These are phyloP conservation scores for Cicer judaicum DNA, from an alignment of 306 rosid species.

Conservation along the genomic window DNA sequence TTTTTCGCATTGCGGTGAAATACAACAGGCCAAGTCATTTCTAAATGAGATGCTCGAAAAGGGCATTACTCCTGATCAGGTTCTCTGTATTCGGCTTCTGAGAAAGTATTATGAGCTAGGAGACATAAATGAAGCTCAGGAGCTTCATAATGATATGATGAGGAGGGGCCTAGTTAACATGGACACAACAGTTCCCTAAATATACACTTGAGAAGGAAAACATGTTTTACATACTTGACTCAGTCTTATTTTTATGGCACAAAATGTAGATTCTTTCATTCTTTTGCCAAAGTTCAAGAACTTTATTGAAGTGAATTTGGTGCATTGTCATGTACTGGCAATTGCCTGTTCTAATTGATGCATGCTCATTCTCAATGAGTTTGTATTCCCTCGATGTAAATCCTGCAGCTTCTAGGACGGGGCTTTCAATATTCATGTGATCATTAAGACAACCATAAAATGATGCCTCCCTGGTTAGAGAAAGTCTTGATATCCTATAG, in stretches of 20 bases:
- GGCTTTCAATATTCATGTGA: conserved; percentile 31
- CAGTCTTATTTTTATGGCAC: conserved; percentile 20
- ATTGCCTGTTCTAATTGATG: conserved; percentile 32
- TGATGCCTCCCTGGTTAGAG: conserved; percentile 30
- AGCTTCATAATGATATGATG: conserved; percentile 69
- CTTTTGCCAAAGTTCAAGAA: conserved; percentile 33
- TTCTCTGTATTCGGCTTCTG: conserved; percentile 69
- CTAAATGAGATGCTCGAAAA: conserved; percentile 83
- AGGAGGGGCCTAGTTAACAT: conserved; percentile 61
- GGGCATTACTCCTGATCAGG: conserved; percentile 74
- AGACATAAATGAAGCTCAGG: conserved; percentile 64
- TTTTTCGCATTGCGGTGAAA: conserved; percentile 63
- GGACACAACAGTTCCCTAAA: conserved; percentile 49
- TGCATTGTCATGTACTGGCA: conserved; percentile 34
- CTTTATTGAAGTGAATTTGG: conserved; percentile 41
- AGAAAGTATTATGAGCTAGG: conserved; percentile 72
- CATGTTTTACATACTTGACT: conserved; percentile 23
- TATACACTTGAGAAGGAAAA: conserved; percentile 51
- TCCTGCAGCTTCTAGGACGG: conserved; percentile 35
- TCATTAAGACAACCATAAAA: conserved; percentile 24
- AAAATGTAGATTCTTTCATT: conserved; percentile 35
- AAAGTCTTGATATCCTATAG: conserved; percentile 32
- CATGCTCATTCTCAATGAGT: conserved; percentile 41
- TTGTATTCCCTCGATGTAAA: conserved; percentile 42
- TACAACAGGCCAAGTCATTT: conserved; percentile 69